Evolutionary conservation across 2,329 filamentous ascomycete genomes (phyloP), one percentile per base, ranked within the genome.

Genomic region (Ceratocystis diversiconidia): DNA sequence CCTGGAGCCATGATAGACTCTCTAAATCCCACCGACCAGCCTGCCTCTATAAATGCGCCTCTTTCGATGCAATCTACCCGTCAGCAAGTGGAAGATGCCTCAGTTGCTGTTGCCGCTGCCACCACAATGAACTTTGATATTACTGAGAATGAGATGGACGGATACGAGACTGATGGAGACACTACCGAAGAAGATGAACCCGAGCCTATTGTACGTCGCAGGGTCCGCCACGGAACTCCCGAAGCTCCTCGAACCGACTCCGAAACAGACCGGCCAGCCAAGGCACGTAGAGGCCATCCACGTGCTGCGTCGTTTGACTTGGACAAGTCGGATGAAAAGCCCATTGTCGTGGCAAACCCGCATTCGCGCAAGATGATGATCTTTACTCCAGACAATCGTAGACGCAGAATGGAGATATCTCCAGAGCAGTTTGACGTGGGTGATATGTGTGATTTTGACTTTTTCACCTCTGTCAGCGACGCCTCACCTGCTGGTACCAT

Each of bases 401-500:
- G 75, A 60, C 76, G 77, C 63, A 76, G 77, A 61, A 73, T 83
- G 17, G 81, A 83, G 68, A 72, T 83, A 25, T 82, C 80, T 0
- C 80, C 81, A 0, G 81, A 82, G 72, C 78, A 80, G 62, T 82
- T 82, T 71, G 78, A 82, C 65, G 72, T 81, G 65, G 74, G 78
- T 19, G 78, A 82, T 65, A 72, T 81, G 65, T 74, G 78, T 17
- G 79, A 78, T 71, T 66, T 64, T 12, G 50, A 68, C 60, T 66
- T 62, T 57, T 66, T 67, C 30, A 65, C 68, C 22, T 52, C 64
- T n/a, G 65, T 62, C 44, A 46, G 57, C 30, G 61, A 65, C 41
- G 62, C 43, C 43, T 85, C 87, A 67, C 83, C 85, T 19, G 85
- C 85, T 65, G 88, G 90, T 67, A 80, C 92, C 69, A 91, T 92